Evolutionary conservation across 139 green algal genomes (phyloP), one percentile per base, ranked within the genome.

Genomic region (Nannochloris sp.): DNA sequence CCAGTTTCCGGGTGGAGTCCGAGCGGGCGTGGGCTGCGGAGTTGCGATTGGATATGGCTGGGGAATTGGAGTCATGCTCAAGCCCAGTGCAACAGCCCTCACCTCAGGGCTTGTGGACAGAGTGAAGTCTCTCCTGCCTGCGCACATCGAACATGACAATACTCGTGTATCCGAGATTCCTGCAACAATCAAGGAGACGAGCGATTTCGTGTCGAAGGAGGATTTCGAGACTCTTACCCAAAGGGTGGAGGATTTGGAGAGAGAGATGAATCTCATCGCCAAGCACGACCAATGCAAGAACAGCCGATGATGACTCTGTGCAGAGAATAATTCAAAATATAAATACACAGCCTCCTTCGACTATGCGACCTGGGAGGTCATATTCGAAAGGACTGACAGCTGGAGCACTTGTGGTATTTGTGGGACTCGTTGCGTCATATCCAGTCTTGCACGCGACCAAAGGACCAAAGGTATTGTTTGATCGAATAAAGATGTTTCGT

Each of bases 41-140:
- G 63, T 59, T 11, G 43, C 62, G 49, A 49, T 76, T 8, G 63
- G 65, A 40, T 60, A 56, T 37, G 62, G 62, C 20, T 76, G 28
- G 10, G 70, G 70, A 5, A 49, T 40, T 17, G 70, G 70, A 17
- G n/a, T 76, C 9, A 61, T 68, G 17, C 12, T 72, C 5, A 72
- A 58, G 17, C 70, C 46, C n/a, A 20, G n/a, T 28, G 46, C 46
- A 53, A 23, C 20, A 23, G 20, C 20, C 20, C 20, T 23, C 20
- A 23, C n/a, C 12, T 20, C 16, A 14, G 6, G 17, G 16, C 10
- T 53, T 20, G 46, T 20, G 17, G 46, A 53, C n/a, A 20, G 10
- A 10, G 17, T 53, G 2, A 53, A 25, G n/a, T 20, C 46, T 53
- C n/a, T 53, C 17, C 5, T 53, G 16, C 46, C 46, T 53, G 46